Percentiles rank a stretch among this genome's conserved stretches.
Evolutionary conservation across 2,329 filamentous ascomycete species (phyloP).

Genomic region (Trichoderma sp.): DNA sequence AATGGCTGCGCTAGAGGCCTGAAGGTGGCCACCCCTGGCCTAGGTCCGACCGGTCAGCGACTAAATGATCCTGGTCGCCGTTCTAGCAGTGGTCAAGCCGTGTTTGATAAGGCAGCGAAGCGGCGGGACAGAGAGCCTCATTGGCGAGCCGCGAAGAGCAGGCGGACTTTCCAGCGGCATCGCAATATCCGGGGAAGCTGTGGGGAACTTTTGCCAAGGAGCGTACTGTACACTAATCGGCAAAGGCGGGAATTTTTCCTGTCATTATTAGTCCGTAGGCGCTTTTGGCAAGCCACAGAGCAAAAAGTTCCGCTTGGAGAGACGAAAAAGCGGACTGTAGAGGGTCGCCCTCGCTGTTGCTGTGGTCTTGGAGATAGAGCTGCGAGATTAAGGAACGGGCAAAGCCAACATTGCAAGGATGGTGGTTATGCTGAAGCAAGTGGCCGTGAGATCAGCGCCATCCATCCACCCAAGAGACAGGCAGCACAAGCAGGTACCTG

Average conservation of each 20-base stretch:
- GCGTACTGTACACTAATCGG: conserved; percentile 13
- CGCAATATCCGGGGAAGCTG: conserved; percentile 19
- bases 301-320: not conserved
- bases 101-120: conserved; percentile 1
- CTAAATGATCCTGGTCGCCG: conserved; percentile 5
- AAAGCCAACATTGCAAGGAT: not conserved
- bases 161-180: not conserved
- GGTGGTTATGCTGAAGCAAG: not conserved
- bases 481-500: not conserved
- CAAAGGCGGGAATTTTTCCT: conserved; percentile 14
- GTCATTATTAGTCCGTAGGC: not conserved
- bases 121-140: not conserved
- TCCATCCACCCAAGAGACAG: not conserved
- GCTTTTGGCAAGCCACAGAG: not conserved
- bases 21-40: conserved; percentile 10
- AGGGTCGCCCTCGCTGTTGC: not conserved
- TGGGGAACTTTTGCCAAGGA: not conserved
- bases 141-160: not conserved
- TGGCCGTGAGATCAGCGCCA: not conserved
- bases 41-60: not conserved
- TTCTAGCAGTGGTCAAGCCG: not conserved
- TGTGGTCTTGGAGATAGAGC: not conserved
- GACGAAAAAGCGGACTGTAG: not conserved
- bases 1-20: not conserved
- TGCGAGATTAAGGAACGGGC: not conserved